phyloP scores from a whole-genome alignment of 2,329 filamentous ascomycete genomes.

The Domatiomyces globalis region DNA sequence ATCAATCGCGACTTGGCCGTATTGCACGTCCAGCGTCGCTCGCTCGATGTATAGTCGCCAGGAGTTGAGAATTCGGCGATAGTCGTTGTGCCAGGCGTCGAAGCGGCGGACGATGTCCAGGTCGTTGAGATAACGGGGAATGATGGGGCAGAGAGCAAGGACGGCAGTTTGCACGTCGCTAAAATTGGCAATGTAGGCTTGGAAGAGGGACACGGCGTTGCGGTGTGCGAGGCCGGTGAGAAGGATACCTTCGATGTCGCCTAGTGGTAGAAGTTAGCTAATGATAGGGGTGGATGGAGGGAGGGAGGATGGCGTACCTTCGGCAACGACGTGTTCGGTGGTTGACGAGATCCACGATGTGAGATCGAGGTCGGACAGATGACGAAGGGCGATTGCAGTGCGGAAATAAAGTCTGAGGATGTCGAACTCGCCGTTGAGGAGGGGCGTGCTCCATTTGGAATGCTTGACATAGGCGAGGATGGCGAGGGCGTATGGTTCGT shows the following conservation, averaged over 20 bases:
- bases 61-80: slow-evolving; percentile 45
- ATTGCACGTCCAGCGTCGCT: slow-evolving; percentile 45
- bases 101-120: slow-evolving; percentile 38
- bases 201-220: slow-evolving; percentile 44
- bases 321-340: slow-evolving; percentile 35
- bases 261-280: slow-evolving; percentile 16
- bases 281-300: background rate
- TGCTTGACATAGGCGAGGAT: slow-evolving; percentile 47
- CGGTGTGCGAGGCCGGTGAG: slow-evolving; percentile 45
- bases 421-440: slow-evolving; percentile 31
- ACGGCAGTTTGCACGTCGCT: slow-evolving; percentile 50
- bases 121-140: slow-evolving; percentile 45
- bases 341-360: slow-evolving; percentile 41
- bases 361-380: slow-evolving; percentile 33
- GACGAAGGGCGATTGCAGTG: slow-evolving; percentile 45
- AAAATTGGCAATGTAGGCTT: slow-evolving; percentile 45
- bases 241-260: slow-evolving; percentile 47
- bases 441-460: slow-evolving; percentile 46
- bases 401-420: slow-evolving; percentile 47
- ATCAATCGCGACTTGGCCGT: slow-evolving; percentile 36
- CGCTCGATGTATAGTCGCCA: slow-evolving; percentile 48
- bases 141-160: slow-evolving; percentile 37
- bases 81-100: slow-evolving; percentile 47
- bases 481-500: slow-evolving; percentile 47
- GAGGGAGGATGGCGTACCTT: slow-evolving; percentile 9